Base-by-base conservation (phyloP, 306 rosid genomes). In the Pueraria montana region DNA sequence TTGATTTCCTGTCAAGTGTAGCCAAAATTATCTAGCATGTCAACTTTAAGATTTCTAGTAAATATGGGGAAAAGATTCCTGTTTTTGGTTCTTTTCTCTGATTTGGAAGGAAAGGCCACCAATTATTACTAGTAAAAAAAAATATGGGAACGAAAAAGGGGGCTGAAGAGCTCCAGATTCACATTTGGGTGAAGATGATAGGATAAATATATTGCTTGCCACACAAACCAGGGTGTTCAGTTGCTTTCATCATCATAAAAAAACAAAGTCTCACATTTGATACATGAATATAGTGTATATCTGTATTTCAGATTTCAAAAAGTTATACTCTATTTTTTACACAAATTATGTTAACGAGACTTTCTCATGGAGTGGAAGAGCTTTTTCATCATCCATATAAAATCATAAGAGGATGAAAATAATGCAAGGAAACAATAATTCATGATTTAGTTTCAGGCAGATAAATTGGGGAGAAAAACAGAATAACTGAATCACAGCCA, bases 1-100 rank as follows among this genome's bases (percentile, higher is more conserved):
- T 92, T 93, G 90, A 82, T 91, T 86, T 61, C 97, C 99, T 91
- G 97, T 86, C 92, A 93, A 89, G 89, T 83, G 84, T 72, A 86
- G 84, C 76, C 70, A 91, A 87, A 87, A 86, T 89, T 80, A 93
- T 69, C 88, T 72, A 82, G 81, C 83, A 88, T 65, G 80, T 89
- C 76, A 75, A 85, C 79, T 83, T 76, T 24, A 74, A 67, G 83
- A 76, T 76, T 87, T 72, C 75, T 62, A 70, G 53, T 32, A 68
- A 50, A 78, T 43, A 48, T 68, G 66, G 77, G 10, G 16, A 49
- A 14, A 45, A 50, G 21, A 64, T 11, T 70, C 76, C 76, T 55
- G 36, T 52, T 79, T 74, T 53, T 32, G 56, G 20, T 20, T 77
- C 45, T 59, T 42, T 66, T 38, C 50, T 77, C 78, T 43, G 27